Conservation (phyloP, 2,329 filamentous ascomycete genomes). For the Cercospora sojina region DNA sequence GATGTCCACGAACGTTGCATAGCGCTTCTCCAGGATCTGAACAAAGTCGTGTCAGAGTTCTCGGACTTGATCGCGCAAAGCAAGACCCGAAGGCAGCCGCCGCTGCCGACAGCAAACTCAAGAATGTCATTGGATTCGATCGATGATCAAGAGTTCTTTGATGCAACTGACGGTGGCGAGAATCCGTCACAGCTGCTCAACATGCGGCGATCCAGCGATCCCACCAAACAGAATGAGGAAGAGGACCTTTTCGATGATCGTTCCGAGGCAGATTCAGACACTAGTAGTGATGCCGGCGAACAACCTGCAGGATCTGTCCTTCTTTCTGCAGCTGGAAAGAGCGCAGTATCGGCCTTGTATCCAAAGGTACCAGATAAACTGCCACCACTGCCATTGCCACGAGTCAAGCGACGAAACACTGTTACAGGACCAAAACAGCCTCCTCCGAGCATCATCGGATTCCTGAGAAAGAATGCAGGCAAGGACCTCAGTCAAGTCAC, state of each 20-base stretch:
- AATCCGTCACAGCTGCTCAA: constrained; percentile 65
- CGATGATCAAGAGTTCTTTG: constrained; percentile 88
- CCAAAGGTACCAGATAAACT: constrained; percentile 75
- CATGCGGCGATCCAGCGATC: constrained; percentile 71
- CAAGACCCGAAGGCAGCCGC: constrained; percentile 68
- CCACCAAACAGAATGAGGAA: constrained; percentile 62
- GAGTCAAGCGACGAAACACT: constrained; percentile 65
- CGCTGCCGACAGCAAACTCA: constrained; percentile 45
- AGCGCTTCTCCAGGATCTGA: constrained; percentile 78
- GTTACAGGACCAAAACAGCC: constrained; percentile 72
- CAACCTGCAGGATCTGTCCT: constrained; percentile 31
- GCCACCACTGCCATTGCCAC: constrained; percentile 69
- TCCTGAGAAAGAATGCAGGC: constrained; percentile 94
- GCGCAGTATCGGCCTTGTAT: constrained; percentile 55
- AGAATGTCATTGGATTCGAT: constrained; percentile 77
- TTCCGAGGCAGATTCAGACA: constrained; percentile 59
- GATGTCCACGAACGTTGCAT: constrained; percentile 79
- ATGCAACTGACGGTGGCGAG: constrained; percentile 68
- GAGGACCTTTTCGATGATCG: constrained; percentile 50
- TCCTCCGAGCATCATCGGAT: constrained; percentile 89
- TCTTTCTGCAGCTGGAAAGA: constrained; percentile 23
- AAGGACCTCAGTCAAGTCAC: constrained; percentile 96
- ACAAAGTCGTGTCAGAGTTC: constrained; percentile 80
- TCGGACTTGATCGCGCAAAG: constrained; percentile 72
- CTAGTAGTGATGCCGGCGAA: constrained; percentile 59